Evolutionary conservation across 2,329 filamentous ascomycete genomes (phyloP).

Genomic region (Onygena corvina): DNA sequence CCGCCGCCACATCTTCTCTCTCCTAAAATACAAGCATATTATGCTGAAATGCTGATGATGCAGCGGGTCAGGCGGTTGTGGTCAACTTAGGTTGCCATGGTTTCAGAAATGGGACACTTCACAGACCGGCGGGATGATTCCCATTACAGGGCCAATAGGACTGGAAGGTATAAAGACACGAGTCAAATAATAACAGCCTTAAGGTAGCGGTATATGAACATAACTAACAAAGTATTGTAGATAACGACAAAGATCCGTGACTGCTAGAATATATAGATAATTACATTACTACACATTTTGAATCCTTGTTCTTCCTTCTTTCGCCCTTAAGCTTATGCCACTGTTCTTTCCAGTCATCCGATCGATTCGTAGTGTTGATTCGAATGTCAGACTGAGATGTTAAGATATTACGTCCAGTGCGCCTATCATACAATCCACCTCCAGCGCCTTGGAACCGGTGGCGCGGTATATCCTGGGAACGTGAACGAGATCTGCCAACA

Average conservation of each 20-base stretch:
- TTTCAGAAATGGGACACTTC: no score
- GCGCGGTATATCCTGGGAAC: conserved; percentile 17
- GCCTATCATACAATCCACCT: conserved; percentile 10
- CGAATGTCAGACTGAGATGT: conserved; percentile 13
- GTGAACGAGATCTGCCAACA: conserved; percentile 14
- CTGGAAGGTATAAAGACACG: no score
- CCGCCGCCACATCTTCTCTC: no score
- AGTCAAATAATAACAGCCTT: no score
- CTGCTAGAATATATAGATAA: conserved; percentile 3
- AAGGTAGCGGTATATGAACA: no score
- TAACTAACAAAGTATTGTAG: no score
- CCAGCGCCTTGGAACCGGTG: not conserved
- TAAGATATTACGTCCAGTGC: conserved; percentile 12
- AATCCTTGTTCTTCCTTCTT: conserved; percentile 24
- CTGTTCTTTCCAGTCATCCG: conserved; percentile 13
- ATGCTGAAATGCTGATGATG: no score
- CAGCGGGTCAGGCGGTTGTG: no score
- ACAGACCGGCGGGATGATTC: no score
- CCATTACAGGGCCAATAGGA: no score
- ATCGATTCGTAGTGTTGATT: conserved; percentile 3
- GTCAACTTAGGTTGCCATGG: no score
- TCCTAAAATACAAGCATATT: no score
- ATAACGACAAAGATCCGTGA: not conserved
- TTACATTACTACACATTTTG: conserved; percentile 32
- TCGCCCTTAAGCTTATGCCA: conserved; percentile 31